phyloP scores from a whole-genome alignment of 1,284 basidiomycete species.

The Anthracocystis walkeri region DNA sequence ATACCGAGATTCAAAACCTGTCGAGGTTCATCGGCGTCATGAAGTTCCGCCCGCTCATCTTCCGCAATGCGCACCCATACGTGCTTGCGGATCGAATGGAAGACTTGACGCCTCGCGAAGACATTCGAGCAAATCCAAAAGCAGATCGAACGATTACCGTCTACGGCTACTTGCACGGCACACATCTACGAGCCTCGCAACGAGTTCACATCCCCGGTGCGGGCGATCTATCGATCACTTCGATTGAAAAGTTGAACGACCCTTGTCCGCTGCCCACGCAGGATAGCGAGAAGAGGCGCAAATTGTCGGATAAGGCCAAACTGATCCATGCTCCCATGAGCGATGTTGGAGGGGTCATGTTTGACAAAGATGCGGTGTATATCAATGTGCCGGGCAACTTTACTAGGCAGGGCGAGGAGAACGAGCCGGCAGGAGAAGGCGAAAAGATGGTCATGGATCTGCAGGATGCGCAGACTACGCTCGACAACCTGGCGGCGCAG shows the following conservation, averaged over 20 bases:
- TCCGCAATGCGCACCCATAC: slow-evolving; percentile 95
- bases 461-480: slow-evolving; percentile 84
- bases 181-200: slow-evolving; percentile 75
- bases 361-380: slow-evolving; percentile 98
- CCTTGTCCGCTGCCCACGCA: slow-evolving; percentile 93
- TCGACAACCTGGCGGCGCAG: slow-evolving; percentile 84
- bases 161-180: slow-evolving; percentile 87
- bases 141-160: slow-evolving; percentile 90
- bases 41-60: slow-evolving; percentile 97
- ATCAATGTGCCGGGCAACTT: slow-evolving; percentile 97
- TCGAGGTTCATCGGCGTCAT: slow-evolving; percentile 93
- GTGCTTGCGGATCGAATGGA: slow-evolving; percentile 95
- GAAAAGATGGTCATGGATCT: slow-evolving; percentile 97
- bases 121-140: slow-evolving; percentile 84
- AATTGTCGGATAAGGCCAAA: slow-evolving; percentile 94
- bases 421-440: slow-evolving; percentile 79
- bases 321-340: slow-evolving; percentile 98
- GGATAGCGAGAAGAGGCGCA: slow-evolving; percentile 90
- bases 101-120: slow-evolving; percentile 90
- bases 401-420: slow-evolving; percentile 74
- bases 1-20: slow-evolving; percentile 94
- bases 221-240: slow-evolving; percentile 82
- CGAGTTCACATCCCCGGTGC: slow-evolving; percentile 93
- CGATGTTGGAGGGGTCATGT: slow-evolving; percentile 94
- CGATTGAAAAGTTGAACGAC: slow-evolving; percentile 83